These are phyloP conservation scores for Calophaca sinica DNA, from an alignment of 306 rosid species.

Conservation along the genomic window DNA sequence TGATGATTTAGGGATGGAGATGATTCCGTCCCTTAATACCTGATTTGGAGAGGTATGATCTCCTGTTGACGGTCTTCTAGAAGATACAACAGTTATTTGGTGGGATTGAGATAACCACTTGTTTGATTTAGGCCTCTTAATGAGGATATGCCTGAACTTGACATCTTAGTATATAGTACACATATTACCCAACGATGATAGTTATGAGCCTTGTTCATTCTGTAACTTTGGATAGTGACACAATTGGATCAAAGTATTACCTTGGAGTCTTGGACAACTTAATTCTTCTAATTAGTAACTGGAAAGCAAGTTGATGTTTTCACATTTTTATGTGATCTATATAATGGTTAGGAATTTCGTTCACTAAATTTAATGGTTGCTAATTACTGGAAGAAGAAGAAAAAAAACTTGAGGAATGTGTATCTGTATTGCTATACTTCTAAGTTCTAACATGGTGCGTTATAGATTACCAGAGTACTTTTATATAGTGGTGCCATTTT, in stretches of 20 bases:
- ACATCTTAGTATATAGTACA: neutral
- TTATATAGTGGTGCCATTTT: no score
- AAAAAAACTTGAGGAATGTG: constrained; percentile 1
- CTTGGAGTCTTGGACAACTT: no score
- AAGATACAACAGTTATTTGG: neutral
- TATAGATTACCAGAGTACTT: no score
- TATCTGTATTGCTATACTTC: neutral
- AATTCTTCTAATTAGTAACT: constrained; percentile 14
- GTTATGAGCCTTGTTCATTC: constrained; percentile 4
- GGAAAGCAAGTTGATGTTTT: constrained; percentile 3
- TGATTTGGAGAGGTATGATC: constrained; percentile 1
- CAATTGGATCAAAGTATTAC: no score
- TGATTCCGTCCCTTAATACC: no score
- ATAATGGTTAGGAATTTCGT: constrained; percentile 16
- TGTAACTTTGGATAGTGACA: no score
- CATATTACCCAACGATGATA: neutral
- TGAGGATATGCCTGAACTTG: neutral
- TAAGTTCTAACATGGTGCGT: constrained; percentile 15
- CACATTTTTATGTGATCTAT: constrained; percentile 6
- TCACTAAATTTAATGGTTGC: constrained; percentile 12
- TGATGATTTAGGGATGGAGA: constrained; percentile 1
- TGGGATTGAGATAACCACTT: neutral
- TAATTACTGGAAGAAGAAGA: neutral
- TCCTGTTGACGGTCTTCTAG: neutral
- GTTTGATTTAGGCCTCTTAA: constrained; percentile 15